These are phyloP conservation scores for Epichloe sibirici DNA, from an alignment of 2,329 filamentous ascomycete genomes.

Conservation along the genomic window DNA sequence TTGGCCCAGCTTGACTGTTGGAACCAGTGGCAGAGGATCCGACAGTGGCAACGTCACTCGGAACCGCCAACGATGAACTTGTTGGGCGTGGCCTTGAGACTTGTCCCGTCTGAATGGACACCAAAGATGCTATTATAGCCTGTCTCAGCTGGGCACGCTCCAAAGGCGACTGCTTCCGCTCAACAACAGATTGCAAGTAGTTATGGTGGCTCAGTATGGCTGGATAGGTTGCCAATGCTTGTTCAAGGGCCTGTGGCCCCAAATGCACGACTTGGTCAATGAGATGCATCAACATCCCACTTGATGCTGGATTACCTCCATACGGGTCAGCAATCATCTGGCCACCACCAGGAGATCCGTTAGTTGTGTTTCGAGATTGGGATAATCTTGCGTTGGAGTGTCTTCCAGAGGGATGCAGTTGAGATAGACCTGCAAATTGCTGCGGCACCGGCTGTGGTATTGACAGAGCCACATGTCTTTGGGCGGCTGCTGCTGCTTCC, in stretches of 20 bases:
- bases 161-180: conserved; percentile 36
- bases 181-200: conserved; percentile 38
- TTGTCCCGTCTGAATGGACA: conserved; percentile 34
- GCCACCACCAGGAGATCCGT: background rate
- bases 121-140: conserved; percentile 33
- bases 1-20: background rate
- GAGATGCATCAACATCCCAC: conserved; percentile 33
- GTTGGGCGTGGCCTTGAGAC: conserved; percentile 13
- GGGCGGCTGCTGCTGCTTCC: conserved; percentile 47
- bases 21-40: background rate
- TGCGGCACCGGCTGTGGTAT: background rate
- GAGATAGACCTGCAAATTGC: background rate
- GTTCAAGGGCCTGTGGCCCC: conserved; percentile 34
- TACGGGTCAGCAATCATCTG: conserved; percentile 1
- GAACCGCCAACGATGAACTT: background rate
- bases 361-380: background rate
- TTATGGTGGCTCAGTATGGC: conserved; percentile 34
- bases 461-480: conserved; percentile 13
- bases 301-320: conserved; percentile 9
- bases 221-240: conserved; percentile 34
- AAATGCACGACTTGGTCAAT: conserved; percentile 42
- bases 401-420: background rate
- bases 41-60: background rate
- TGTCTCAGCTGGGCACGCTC: conserved; percentile 36
- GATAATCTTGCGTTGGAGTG: background rate